A percentile compares a stretch with the other conserved stretches of the same genome.
Evolutionary conservation across 2,329 filamentous ascomycete species (phyloP).

Genomic region (Cladosporium oxysporum): DNA sequence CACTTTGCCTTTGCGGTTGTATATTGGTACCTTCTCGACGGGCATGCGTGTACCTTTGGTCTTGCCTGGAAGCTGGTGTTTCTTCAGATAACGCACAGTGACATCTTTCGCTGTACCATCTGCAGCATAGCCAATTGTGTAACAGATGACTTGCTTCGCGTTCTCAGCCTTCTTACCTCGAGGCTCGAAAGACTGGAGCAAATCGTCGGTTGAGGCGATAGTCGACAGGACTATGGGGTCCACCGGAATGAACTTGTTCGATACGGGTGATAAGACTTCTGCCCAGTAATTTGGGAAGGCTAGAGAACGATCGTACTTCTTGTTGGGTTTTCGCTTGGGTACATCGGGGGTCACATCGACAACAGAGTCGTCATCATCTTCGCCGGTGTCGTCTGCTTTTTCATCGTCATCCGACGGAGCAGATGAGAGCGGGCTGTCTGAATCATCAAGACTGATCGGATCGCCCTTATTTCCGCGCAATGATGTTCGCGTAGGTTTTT

Average conservation of each 20-base stretch:
- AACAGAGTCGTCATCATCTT: constrained; percentile 58
- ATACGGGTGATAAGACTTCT: constrained; percentile 81
- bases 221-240: constrained; percentile 71
- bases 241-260: constrained; percentile 75
- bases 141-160: constrained; percentile 85
- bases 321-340: constrained; percentile 45
- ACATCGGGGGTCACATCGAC: constrained; percentile 55
- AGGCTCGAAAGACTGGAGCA: constrained; percentile 75
- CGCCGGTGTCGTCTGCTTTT: constrained; percentile 36
- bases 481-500: constrained; percentile 32
- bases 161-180: constrained; percentile 81
- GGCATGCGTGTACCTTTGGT: constrained; percentile 83
- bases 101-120: constrained; percentile 94
- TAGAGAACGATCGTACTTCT: constrained; percentile 72
- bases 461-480: constrained; percentile 35
- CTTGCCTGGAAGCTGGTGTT: constrained; percentile 78
- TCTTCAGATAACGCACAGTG: constrained; percentile 84
- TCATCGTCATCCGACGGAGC: constrained; percentile 43
- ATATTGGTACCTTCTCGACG: constrained; percentile 76
- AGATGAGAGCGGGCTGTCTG: constrained; percentile 49
- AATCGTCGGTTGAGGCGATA: constrained; percentile 70
- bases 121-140: constrained; percentile 77
- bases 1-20: constrained; percentile 75
- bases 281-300: constrained; percentile 91
- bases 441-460: constrained; percentile 51